Conservation (phyloP, 139 green algal genomes). For the Eudorina sp. region DNA sequence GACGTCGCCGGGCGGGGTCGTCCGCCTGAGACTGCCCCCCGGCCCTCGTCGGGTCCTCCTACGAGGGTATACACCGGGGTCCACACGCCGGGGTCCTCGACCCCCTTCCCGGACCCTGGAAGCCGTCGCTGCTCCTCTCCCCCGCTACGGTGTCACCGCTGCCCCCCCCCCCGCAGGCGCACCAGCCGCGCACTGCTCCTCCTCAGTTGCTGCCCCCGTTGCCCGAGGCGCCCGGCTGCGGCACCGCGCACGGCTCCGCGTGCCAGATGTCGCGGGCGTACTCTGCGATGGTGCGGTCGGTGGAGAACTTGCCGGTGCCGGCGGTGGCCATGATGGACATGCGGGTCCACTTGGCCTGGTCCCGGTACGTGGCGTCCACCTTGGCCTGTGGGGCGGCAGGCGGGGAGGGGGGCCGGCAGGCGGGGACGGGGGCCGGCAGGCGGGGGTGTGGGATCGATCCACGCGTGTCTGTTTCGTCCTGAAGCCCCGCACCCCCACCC, state of each 20-base stretch:
- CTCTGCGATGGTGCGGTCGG: slow-evolving; percentile 89
- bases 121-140: no score
- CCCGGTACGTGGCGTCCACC: slow-evolving; percentile 81
- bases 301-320: slow-evolving; percentile 86
- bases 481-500: no score
- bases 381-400: slow-evolving; percentile 64
- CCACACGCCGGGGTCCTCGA: no score
- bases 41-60: no score
- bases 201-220: not conserved
- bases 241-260: slow-evolving; percentile 72
- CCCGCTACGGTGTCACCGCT: not conserved
- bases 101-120: no score
- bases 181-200: not conserved
- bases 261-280: slow-evolving; percentile 91
- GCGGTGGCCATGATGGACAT: slow-evolving; percentile 83
- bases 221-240: slow-evolving; percentile 38
- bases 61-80: no score
- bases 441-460: no score
- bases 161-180: not conserved
- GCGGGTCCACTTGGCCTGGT: slow-evolving; percentile 76
- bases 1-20: no score
- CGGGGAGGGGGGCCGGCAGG: no score
- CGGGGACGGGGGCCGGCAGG: no score
- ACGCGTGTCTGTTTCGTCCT: no score
- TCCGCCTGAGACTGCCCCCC: no score